Evolutionary conservation across 2,329 filamentous ascomycete species (phyloP), one percentile per base, ranked within the genome.

Genomic region (Sclerotinia borealis): DNA sequence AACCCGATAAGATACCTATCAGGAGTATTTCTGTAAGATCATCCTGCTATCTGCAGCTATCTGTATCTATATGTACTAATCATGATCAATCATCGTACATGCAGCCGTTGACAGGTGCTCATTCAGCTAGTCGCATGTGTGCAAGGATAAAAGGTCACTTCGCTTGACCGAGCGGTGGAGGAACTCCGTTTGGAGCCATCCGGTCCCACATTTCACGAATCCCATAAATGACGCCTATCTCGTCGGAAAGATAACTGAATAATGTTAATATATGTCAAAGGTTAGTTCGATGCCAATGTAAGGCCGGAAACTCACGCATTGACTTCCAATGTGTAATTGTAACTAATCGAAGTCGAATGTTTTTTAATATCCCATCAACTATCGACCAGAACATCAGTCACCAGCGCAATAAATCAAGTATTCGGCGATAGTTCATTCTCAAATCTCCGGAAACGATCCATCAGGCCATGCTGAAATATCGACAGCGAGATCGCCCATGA

Each of bases 1-100:
- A n/a, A 4, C 19, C 37, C 19, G 61, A 63, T 47, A 60, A 45
- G 61, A 60, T 36, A 47, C 34, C 52, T 55, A 61, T 61, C 59
- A 15, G n/a, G 8, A 43, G 7, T 3, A 37, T 47, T 37, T 55
- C 22, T 29, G 19, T 27, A 47, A 29, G 51, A 48, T 41, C 39
- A 15, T 62, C 50, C 39, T 48, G n/a, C 27, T 54, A 50, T 47
- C 43, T 59, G 31, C 10, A 49, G 19, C 49, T 59, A 49, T 50
- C 22, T 49, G 55, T 4, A 56, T 19, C 7, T 43, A 56, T 47
- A 36, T 31, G 17, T 55, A 36, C 29, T 37, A 47, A 17, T 34
- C 43, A 39, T 36, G 19, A 36, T 37, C 25, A 25, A 47, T 49
- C 29, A 13, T 62, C 2, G n/a, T 34, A 25, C 34, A 45, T 7